phyloP scores from a whole-genome alignment of 2,329 filamentous ascomycete species.

The Calonectria fujianensis region DNA sequence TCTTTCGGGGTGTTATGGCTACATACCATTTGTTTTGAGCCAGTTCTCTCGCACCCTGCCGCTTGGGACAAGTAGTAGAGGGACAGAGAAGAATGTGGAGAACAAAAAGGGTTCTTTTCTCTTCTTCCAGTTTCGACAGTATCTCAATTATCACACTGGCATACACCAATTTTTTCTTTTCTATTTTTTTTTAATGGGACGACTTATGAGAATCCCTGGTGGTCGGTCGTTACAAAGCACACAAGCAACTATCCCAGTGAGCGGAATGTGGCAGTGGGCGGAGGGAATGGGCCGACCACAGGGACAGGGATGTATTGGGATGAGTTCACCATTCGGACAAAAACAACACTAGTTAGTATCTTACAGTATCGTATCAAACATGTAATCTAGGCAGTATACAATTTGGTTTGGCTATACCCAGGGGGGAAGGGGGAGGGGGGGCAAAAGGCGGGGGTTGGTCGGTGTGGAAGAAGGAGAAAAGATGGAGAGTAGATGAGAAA shows the following conservation, averaged over 20 bases:
- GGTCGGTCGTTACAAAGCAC: neutral
- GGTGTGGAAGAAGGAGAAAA: neutral
- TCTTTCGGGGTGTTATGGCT: slow-evolving; percentile 1
- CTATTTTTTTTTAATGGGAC: slow-evolving; percentile 5
- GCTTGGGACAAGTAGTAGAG: slow-evolving; percentile 1
- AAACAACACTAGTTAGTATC: slow-evolving; percentile 29
- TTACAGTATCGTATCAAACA: slow-evolving; percentile 41
- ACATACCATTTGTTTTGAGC: slow-evolving; percentile 16
- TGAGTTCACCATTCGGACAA: slow-evolving; percentile 24
- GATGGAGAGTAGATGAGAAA: slow-evolving; percentile 8
- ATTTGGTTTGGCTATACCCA: slow-evolving; percentile 31
- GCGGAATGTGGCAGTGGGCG: neutral
- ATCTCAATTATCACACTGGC: slow-evolving; percentile 39
- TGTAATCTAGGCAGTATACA: slow-evolving; percentile 43
- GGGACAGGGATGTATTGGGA: slow-evolving; percentile 7
- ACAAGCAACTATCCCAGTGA: neutral
- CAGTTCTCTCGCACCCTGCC: slow-evolving; percentile 4
- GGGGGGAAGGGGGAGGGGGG: neutral
- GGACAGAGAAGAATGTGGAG: neutral
- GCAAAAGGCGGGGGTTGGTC: slow-evolving; percentile 8
- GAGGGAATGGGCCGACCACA: slow-evolving; percentile 3
- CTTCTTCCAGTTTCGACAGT: slow-evolving; percentile 24
- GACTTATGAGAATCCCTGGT: neutral
- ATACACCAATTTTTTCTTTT: slow-evolving; percentile 9
- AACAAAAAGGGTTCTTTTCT: neutral